Evolutionary conservation across 495 filamentous ascomycete genomes (phyloP), one percentile per base, ranked within the genome.

Genomic region (Cairneyella variabilis): DNA sequence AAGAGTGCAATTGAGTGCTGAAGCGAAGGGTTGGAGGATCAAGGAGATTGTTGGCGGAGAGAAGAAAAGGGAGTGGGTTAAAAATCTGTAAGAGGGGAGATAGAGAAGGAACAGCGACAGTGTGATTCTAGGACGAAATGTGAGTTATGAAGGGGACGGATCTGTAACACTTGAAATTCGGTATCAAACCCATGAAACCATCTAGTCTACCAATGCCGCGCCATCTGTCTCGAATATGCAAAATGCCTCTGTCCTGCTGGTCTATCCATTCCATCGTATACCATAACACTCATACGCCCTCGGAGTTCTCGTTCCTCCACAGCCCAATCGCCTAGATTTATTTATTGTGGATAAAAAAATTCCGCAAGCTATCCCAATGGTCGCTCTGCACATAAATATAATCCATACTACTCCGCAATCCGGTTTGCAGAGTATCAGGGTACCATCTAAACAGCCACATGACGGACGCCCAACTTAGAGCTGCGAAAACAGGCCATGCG

Each of bases 371-470:
- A 59, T 91, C 86, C 91, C 91, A 96, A 51, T 85, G 76, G 54
- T 96, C 88, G 20, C 86, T 83, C 58, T 95, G 65, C 52, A 79
- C 83, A 67, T 89, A 97, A 80, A 99, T 95, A 68, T 97, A 99
- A 54, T 83, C 86, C 93, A 99, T 99, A 73, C 92, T 97, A 70
- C 86, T 91, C 68, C 90, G 79, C 73, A 99, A 71, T 69, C 91
- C 96, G 42, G 82, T 78, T 72, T 95, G 92, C 63, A 99, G 74
- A 22, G 84, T 89, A 54, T 93, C 89, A 9, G 91, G 88, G 72
- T 97, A 82, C 83, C 86, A 90, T 54, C 86, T 78, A 76, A 96
- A 99, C 34, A 97, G 69, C 70, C 91, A 93, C 93, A 99, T 99
- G 48, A 99, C 92, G 37, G 77, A 65, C 0, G 84, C 93, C 93